Base-by-base conservation (phyloP, 2,329 filamentous ascomycete species). In the Diaporthe australafricana region DNA sequence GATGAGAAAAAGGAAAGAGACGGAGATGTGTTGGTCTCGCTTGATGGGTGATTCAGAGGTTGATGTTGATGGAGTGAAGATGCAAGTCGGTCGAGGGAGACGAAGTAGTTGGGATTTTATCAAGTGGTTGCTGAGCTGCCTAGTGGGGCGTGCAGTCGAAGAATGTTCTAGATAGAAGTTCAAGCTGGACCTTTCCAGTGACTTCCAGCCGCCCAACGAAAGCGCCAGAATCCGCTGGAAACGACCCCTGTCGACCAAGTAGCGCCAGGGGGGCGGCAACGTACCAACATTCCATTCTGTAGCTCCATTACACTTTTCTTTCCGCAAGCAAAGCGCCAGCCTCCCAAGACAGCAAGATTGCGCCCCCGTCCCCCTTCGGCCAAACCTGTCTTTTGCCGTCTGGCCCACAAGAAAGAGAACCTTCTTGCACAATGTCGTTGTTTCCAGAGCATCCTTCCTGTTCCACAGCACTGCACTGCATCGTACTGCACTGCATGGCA, bases 81-180 rank as follows among this genome's bases (percentile, higher is more conserved):
- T 50, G 32, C 27, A 32, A 42, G 25, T 9, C 7, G n/a, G 14
- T 32, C 45, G 56, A 57, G 63, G 56, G 65, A 69, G 65, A 48
- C 50, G 50, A 56, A 60, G 57, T 45, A 70, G 72, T 47, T 56
- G 56, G 63, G 67, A 68, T 69, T 69, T 69, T 73, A 72, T 72
- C 55, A 71, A 72, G 60, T 50, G 30, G 60, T 65, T 65, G 60
- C 60, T 65, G 60, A 70, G 70, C 69, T 68, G 72, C 63, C 57
- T 70, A 56, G 72, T 73, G 72, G 72, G 69, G 72, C 72, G 48
- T 70, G 70, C 70, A 57, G n/a, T 60, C 45, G 68, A 48, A 70
- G 71, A 72, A 72, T 68, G 63, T 72, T 72, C 71, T 70, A 68
- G 71, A 72, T 70, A 69, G 53, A 50, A 60, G 56, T 48, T 57